Conservation (phyloP, 768 basidiomycete genomes). For the Leccinum barrowsii region DNA sequence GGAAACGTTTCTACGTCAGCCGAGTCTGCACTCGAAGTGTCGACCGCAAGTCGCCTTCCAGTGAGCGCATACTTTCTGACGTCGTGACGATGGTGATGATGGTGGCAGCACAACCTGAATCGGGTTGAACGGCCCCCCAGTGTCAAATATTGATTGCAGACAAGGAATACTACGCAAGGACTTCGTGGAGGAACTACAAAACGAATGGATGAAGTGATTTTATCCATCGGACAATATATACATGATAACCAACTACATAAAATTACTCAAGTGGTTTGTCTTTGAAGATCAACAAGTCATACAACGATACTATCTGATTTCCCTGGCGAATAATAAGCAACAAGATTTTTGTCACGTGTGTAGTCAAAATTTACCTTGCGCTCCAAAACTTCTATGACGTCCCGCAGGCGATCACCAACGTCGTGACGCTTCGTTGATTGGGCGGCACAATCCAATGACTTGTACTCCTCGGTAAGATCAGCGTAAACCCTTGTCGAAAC, state of each 20-base stretch:
- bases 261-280: conserved; percentile 48
- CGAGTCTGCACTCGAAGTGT: neutral
- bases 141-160: neutral
- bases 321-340: conserved; percentile 47
- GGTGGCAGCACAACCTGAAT: too few species aligned
- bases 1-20: neutral
- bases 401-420: conserved; percentile 84
- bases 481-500: conserved; percentile 69
- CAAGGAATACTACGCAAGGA: neutral
- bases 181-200: neutral
- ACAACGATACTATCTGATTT: conserved; percentile 90
- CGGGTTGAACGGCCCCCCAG: too few species aligned
- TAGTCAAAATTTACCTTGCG: conserved; percentile 61
- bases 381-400: conserved; percentile 90
- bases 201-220: neutral
- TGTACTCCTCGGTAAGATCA: conserved; percentile 92
- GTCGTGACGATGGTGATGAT: too few species aligned
- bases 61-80: too few species aligned
- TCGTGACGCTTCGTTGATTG: conserved; percentile 78
- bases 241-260: conserved; percentile 1
- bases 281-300: conserved; percentile 76
- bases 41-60: neutral
- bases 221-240: neutral
- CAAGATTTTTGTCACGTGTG: neutral
- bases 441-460: conserved; percentile 78